Evolutionary conservation across 306 rosid species (phyloP), one percentile per base, ranked within the genome.

Genomic region (Casuarina equisetifolia): DNA sequence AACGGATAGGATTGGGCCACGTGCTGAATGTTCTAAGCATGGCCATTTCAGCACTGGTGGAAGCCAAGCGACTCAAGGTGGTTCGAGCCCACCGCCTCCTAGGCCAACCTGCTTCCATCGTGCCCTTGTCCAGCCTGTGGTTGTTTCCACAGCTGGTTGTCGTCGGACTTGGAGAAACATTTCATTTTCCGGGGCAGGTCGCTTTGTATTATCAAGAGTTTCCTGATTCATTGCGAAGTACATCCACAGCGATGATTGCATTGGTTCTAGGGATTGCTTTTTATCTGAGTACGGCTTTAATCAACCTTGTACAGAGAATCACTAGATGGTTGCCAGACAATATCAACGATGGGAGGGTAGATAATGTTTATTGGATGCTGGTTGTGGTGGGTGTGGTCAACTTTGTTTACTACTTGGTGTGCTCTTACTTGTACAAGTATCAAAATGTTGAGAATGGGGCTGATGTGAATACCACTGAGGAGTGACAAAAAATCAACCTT

Each of bases 101-200:
- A 6, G 74, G 67, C 8, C 51, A 73, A 1, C 6, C 19, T 6
- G 32, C 53, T 9, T 51, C 74, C 63, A 36, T 6, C 15, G 76
- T 58, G 40, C 62, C 80, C 6, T 79, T 87, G 86, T 78, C 68
- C 0, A 74, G 62, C 1, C 49, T 88, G 0, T 88, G 97, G 97
- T 79, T 88, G 50, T 78, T 84, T 54, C 91, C 89, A 49, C 93
- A 87, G 15, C 35, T 88, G 62, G 84, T 57, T 64, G 32, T 88
- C 42, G 87, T 83, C 49, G 91, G 97, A 0, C 25, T 87, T 15
- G 93, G 95, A 48, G 97, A 87, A 79, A 89, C 92, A 3, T 90
- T 92, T 70, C 93, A 87, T 78, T 88, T 84, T 76, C 92, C 90
- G 1, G 93, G 82, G 48, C 96, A 88, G 69, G 92, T 88, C 74